Evolutionary conservation across 2,329 filamentous ascomycete genomes (phyloP).

Genomic region (Trichoderma brevicompactum): DNA sequence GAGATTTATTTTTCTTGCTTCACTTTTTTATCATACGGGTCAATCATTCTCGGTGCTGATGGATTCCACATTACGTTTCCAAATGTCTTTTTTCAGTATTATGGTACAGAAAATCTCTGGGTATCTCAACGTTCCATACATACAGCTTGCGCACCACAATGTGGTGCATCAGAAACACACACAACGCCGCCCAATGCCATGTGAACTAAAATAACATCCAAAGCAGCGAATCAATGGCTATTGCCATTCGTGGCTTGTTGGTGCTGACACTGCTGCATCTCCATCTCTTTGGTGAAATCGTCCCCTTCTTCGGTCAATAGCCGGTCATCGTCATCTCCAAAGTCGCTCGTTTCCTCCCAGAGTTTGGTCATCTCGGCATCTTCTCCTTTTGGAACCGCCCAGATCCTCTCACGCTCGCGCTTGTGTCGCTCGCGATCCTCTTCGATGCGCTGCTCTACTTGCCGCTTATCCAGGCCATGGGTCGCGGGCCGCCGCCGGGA

Average conservation of each 20-base stretch:
- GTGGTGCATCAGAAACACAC: conserved; percentile 6
- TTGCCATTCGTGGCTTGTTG: conserved; percentile 41
- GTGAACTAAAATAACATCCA: background rate
- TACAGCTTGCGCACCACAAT: conserved; percentile 2
- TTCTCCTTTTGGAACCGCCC: conserved; percentile 72
- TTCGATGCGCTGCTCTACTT: conserved; percentile 95
- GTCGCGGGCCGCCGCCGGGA: conserved; percentile 40
- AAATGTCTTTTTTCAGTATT: background rate
- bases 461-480: conserved; percentile 72
- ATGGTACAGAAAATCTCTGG: conserved; percentile 31
- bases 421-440: conserved; percentile 97
- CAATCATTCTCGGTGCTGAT: conserved; percentile 9
- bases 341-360: conserved; percentile 85
- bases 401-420: conserved; percentile 85
- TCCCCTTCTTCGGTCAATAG: conserved; percentile 73
- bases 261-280: conserved; percentile 48
- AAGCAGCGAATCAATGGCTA: conserved; percentile 32
- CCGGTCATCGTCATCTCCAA: conserved; percentile 84
- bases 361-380: conserved; percentile 76
- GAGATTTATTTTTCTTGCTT: conserved; percentile 32
- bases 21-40: background rate
- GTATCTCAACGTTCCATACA: conserved; percentile 37
- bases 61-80: background rate
- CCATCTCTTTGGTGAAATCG: conserved; percentile 52
- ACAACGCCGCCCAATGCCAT: conserved; percentile 40